Percentiles rank a stretch among this genome's conserved stretches.
phyloP scores from a whole-genome alignment of 2,329 filamentous ascomycete genomes.

The Penicillium oxalicum region DNA sequence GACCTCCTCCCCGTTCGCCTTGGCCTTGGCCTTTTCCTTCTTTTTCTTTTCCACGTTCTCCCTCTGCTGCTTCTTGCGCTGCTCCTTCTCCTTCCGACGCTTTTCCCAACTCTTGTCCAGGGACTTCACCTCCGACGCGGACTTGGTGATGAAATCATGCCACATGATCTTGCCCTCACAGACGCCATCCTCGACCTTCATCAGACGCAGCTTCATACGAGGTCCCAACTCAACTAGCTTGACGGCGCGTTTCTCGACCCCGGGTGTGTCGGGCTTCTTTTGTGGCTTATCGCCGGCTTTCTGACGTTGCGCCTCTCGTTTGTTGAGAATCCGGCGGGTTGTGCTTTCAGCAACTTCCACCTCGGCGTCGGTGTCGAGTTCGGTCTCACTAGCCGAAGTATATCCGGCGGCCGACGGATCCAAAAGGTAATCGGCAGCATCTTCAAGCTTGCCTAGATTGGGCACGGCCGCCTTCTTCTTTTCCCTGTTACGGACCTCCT shows the following conservation, averaged over 20 bases:
- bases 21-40: conserved; percentile 53
- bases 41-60: conserved; percentile 87
- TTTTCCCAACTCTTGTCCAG: conserved; percentile 81
- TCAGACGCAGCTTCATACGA: conserved; percentile 78
- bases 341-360: conserved; percentile 68
- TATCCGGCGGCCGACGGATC: conserved; percentile 76
- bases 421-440: conserved; percentile 91
- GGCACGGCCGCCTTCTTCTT: conserved; percentile 66
- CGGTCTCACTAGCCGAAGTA: conserved; percentile 86
- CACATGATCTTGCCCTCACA: conserved; percentile 90
- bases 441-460: conserved; percentile 82
- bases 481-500: conserved; percentile 67
- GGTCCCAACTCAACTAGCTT: conserved; percentile 91
- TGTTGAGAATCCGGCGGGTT: conserved; percentile 49
- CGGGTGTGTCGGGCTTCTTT: conserved; percentile 39
- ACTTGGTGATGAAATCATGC: conserved; percentile 92
- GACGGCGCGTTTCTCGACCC: conserved; percentile 77
- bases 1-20: conserved; percentile 39
- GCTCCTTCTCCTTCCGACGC: conserved; percentile 76
- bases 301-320: conserved; percentile 46
- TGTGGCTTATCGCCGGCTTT: conserved; percentile 40
- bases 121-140: conserved; percentile 66
- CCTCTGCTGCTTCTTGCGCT: conserved; percentile 75
- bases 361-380: conserved; percentile 89
- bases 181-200: conserved; percentile 92